These are phyloP conservation scores for Tylopilus balloui DNA, from an alignment of 768 basidiomycete species.

Conservation along the genomic window DNA sequence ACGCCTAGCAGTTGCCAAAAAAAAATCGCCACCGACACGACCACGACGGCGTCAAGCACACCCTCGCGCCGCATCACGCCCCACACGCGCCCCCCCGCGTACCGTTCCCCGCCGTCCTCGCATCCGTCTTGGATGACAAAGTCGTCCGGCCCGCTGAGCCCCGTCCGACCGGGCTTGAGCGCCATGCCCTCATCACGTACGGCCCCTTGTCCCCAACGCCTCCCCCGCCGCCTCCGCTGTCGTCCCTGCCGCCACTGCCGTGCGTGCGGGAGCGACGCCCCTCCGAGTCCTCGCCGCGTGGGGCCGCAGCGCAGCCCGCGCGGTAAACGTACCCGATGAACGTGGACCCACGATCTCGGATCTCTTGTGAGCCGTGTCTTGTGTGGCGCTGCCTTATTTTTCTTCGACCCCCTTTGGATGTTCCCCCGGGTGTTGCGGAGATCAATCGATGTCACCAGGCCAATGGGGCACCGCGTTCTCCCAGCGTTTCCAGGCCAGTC, in stretches of 20 bases:
- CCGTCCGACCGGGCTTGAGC: conserved; percentile 58
- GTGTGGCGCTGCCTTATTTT: too few species aligned
- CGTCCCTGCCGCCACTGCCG: too few species aligned
- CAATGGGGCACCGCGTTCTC: too few species aligned
- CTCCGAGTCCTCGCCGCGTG: not conserved
- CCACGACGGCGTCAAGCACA: conserved; percentile 71
- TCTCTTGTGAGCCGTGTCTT: conserved; percentile 73
- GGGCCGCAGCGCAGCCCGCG: conserved; percentile 7
- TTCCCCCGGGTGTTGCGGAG: too few species aligned
- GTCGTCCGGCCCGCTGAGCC: conserved; percentile 69
- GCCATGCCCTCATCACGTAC: conserved; percentile 76
- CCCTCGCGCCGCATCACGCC: conserved; percentile 67
- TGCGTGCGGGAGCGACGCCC: too few species aligned
- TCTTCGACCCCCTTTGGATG: too few species aligned
- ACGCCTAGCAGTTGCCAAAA: too few species aligned
- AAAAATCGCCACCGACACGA: conserved; percentile 81
- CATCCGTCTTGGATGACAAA: conserved; percentile 60
- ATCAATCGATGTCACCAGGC: too few species aligned
- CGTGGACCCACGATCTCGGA: conserved; percentile 68
- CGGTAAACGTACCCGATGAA: conserved; percentile 65
- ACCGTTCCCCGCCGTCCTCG: conserved; percentile 77
- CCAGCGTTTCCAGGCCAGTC: too few species aligned
- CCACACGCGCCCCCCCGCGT: conserved; percentile 59
- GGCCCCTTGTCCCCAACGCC: conserved; percentile 16
- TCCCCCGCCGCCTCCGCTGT: not conserved